Percentiles rank a stretch among this genome's conserved stretches.
Conservation (phyloP, 495 filamentous ascomycete species). For the Barbatosphaeria neglecta region DNA sequence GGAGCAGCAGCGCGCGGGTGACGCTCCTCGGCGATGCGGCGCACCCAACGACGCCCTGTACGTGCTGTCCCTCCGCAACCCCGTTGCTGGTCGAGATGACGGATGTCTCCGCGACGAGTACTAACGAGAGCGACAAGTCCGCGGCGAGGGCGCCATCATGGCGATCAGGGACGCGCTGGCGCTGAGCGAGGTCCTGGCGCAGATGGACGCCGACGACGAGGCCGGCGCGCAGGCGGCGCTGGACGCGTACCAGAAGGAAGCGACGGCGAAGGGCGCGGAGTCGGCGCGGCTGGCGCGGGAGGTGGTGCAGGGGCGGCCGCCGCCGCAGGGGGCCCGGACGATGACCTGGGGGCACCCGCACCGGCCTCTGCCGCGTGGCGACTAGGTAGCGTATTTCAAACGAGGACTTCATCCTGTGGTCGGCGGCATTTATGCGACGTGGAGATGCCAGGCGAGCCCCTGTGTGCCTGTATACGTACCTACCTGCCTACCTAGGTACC, state of each 20-base stretch:
- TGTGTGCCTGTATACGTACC: too few species aligned
- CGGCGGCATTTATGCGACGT: too few species aligned
- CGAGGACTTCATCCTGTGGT: too few species aligned
- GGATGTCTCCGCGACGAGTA: too few species aligned
- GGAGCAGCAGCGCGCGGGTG: too few species aligned
- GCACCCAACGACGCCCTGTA: constrained; percentile 49
- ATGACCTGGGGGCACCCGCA: not conserved
- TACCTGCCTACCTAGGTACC: too few species aligned
- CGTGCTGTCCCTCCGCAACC: constrained; percentile 9
- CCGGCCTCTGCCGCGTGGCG: constrained; percentile 4
- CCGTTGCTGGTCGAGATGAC: not conserved
- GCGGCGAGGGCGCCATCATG: constrained; percentile 22
- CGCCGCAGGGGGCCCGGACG: not conserved
- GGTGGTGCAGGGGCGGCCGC: not conserved
- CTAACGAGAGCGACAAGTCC: constrained; percentile 6
- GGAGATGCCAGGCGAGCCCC: too few species aligned
- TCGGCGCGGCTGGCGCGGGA: not conserved
- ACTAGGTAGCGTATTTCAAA: too few species aligned
- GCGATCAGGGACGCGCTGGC: constrained; percentile 18
- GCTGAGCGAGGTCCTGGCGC: constrained; percentile 7
- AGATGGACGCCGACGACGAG: constrained; percentile 4
- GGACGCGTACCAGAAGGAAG: constrained; percentile 8
- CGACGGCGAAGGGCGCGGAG: constrained; percentile 7
- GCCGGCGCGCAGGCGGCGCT: constrained; percentile 1
- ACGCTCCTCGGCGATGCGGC: constrained; percentile 46